Conservation (phyloP, 257 asterid species). For the Craterostigma plantagineum region DNA sequence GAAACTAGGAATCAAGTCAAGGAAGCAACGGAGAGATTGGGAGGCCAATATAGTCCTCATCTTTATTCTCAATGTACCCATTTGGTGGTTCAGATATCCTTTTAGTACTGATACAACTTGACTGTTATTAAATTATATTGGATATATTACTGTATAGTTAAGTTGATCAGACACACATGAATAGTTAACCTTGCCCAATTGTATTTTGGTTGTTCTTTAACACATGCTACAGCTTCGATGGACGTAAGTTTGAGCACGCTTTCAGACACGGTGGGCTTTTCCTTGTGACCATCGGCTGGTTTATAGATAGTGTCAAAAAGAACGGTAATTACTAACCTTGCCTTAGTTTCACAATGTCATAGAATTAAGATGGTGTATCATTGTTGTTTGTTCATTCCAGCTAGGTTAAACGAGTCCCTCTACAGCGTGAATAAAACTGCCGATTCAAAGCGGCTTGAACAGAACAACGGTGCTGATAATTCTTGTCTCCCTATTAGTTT, state of each 20-base stretch:
- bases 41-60: slow-evolving; percentile 90
- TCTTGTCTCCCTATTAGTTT: slow-evolving; percentile 48
- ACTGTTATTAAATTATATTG: too few relatives aligned
- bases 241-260: slow-evolving; percentile 84
- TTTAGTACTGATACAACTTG: slow-evolving; percentile 3
- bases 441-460: slow-evolving; percentile 31
- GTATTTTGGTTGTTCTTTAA: slow-evolving; percentile 19
- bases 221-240: slow-evolving; percentile 51
- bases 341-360: too few relatives aligned
- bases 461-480: slow-evolving; percentile 25
- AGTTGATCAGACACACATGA: too few relatives aligned
- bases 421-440: slow-evolving; percentile 32
- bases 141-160: too few relatives aligned
- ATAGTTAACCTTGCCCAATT: too few relatives aligned
- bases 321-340: slow-evolving; percentile 54
- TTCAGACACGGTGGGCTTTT: slow-evolving; percentile 77
- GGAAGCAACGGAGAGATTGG: slow-evolving; percentile 87
- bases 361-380: too few relatives aligned
- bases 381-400: slow-evolving; percentile 32
- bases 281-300: slow-evolving; percentile 83
- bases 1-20: slow-evolving; percentile 93
- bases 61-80: slow-evolving; percentile 92
- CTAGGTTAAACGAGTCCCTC: slow-evolving; percentile 62
- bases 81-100: slow-evolving; percentile 99
- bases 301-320: slow-evolving; percentile 77